These are phyloP conservation scores for Colletotrichum musae DNA, from an alignment of 2,329 filamentous ascomycete species.

Conservation along the genomic window DNA sequence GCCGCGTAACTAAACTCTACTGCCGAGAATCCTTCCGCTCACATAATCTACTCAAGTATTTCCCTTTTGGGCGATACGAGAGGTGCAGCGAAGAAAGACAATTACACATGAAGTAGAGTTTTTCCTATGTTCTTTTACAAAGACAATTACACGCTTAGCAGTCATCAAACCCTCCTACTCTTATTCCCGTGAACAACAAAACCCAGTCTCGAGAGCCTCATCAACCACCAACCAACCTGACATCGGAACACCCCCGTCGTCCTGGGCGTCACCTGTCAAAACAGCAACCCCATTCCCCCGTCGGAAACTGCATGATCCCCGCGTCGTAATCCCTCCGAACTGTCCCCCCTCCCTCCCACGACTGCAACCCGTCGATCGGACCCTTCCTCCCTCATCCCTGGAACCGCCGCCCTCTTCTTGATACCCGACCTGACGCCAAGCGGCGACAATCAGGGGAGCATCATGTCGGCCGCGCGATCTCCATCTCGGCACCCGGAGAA, in stretches of 20 bases:
- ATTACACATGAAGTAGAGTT: too few species aligned
- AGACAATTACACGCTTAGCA: neutral
- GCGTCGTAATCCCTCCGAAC: slow-evolving; percentile 22
- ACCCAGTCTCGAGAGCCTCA: slow-evolving; percentile 6
- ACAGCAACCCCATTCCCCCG: neutral
- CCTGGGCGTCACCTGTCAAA: slow-evolving; percentile 25
- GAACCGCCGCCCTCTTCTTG: slow-evolving; percentile 3
- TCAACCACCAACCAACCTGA: slow-evolving; percentile 12
- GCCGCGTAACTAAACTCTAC: neutral
- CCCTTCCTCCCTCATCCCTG: slow-evolving; percentile 26
- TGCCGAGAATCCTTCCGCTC: neutral
- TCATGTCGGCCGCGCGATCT: slow-evolving; percentile 24
- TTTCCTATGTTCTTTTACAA: too few species aligned
- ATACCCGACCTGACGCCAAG: slow-evolving; percentile 29
- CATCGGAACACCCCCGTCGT: slow-evolving; percentile 26
- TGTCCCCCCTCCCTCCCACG: neutral
- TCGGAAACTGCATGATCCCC: slow-evolving; percentile 35
- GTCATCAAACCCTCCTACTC: neutral
- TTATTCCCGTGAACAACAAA: neutral
- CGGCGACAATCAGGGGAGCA: slow-evolving; percentile 20
- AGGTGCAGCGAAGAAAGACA: too few species aligned
- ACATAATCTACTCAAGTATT: neutral
- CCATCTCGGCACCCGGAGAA: slow-evolving; percentile 12
- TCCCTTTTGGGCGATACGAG: neutral
- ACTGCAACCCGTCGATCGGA: slow-evolving; percentile 12